Evolutionary conservation across 2,329 filamentous ascomycete genomes (phyloP), one percentile per base, ranked within the genome.

Genomic region (Aurifilum marmelostoma): DNA sequence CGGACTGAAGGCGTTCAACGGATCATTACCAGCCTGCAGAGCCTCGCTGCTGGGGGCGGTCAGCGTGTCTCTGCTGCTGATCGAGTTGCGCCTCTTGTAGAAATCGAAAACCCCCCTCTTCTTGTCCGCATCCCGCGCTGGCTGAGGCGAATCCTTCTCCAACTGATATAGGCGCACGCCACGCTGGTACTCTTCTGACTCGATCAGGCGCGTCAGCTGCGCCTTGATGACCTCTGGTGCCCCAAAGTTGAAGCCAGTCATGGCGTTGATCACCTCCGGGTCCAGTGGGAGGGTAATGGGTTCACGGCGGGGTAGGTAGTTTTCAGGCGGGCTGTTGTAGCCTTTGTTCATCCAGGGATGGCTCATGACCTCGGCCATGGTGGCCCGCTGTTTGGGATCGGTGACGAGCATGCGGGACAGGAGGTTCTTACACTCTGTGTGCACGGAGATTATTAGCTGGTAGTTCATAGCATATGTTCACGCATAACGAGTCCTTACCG

Each of bases 211-310:
- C 12, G 89, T 92, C 58, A 99, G 86, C 77, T 97, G 93, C 2
- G 88, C 83, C 68, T 88, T 90, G 76, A 99, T 97, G 68, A 88
- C 88, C 66, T 97, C 94, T 1, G 93, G 87, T 0, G 93, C 87
- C 0, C 96, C 96, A 81, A 98, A 99, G 79, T 98, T 97, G 79
- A 99, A 99, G 2, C 96, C 96, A 32, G 94, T 97, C 96, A 99
- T 99, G 74, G 92, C 94, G 63, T 93, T 88, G 68, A 99, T 88
- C 5, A 98, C 91, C 58, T 92, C 90, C 1, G 87, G 83, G 76
- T 98, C 95, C 12, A 99, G 82, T 7, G 95, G 94, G 18, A 97
- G 83, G 50, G 91, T 88, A n/a, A 98, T 80, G 2, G 96, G 93
- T 74, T 97, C 95, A 63, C 96, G 91, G 41, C 83, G 80, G 3